Evolutionary conservation across 2,329 filamentous ascomycete genomes (phyloP), one percentile per base, ranked within the genome.

Genomic region (Nectriaceae sp.): DNA sequence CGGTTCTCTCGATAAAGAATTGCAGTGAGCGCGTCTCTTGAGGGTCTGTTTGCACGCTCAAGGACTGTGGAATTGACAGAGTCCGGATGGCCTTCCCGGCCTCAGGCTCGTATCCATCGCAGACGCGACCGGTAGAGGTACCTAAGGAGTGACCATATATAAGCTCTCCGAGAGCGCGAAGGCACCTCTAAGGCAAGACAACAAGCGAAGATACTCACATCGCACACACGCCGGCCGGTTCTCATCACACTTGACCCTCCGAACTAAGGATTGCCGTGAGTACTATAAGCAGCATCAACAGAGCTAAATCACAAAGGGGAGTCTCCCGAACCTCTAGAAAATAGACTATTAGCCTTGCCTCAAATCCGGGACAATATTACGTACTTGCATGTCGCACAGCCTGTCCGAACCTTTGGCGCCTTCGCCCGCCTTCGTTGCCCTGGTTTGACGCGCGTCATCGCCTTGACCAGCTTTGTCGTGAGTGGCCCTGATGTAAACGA

Each of bases 191-290:
- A 20, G 16, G 24, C n/a, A 46, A 38, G 16, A 42, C 20, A 21
- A n/a, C 8, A 20, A 18, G 31, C 13, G 18, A 5, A n/a, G 29
- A 19, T 8, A 46, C 42, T 31, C 4, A 46, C 47, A 50, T 50
- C 47, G 40, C 15, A 31, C 38, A 35, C 47, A 50, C 15, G 39
- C 38, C 20, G 47, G 47, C 16, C 43, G 42, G 10, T 18, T 37
- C 24, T 50, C 47, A 35, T 50, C 47, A 29, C 47, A 50, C 21
- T 50, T 50, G 42, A 50, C 40, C n/a, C 42, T 45, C n/a, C 47
- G 47, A 31, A 46, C 47, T 50, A 20, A 13, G 29, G 15, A 16
- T 33, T 8, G 22, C 15, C 21, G 21, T 19, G 15, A n/a, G 15
- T 18, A 20, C 16, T 19, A 31, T 31, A 20, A 11, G 11, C 16